phyloP scores from a whole-genome alignment of 768 basidiomycete species.

The Naganishia friedmannii region DNA sequence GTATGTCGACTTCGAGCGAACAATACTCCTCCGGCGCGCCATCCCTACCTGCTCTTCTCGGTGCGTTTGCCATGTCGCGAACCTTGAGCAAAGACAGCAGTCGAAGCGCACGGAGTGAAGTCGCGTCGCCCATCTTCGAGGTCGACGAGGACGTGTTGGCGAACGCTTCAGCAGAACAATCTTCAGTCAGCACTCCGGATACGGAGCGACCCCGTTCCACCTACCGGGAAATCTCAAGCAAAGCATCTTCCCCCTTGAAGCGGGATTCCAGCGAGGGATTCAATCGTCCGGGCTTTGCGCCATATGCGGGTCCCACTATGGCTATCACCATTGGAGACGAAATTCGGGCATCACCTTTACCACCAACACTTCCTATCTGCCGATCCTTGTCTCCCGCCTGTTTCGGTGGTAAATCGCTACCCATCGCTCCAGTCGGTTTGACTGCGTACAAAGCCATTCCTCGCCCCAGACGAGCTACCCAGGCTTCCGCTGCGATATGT shows the following conservation, averaged over 20 bases:
- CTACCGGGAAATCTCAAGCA: background rate
- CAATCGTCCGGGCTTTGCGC: background rate
- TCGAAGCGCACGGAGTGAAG: conserved; percentile 3
- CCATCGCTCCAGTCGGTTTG: background rate
- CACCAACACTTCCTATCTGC: conserved; percentile 19
- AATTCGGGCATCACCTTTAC: conserved; percentile 21
- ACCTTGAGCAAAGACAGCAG: conserved; percentile 23
- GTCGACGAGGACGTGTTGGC: conserved; percentile 23
- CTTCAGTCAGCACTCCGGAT: background rate
- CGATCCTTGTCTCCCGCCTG: conserved; percentile 28
- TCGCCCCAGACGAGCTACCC: conserved; percentile 8
- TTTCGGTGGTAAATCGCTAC: conserved; percentile 16
- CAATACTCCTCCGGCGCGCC: background rate
- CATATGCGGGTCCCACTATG: conserved; percentile 22
- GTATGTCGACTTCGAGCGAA: background rate
- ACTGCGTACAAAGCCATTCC: background rate
- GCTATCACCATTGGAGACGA: conserved; percentile 27
- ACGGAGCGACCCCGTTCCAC: background rate
- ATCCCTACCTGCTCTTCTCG: background rate
- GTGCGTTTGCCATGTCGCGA: conserved; percentile 4
- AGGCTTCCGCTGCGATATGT: background rate
- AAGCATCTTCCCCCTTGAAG: conserved; percentile 9
- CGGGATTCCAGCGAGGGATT: background rate
- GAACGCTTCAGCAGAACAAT: background rate
- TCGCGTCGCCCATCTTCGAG: conserved; percentile 28